Conservation (phyloP, 306 rosid species). For the Prunus salicina region DNA sequence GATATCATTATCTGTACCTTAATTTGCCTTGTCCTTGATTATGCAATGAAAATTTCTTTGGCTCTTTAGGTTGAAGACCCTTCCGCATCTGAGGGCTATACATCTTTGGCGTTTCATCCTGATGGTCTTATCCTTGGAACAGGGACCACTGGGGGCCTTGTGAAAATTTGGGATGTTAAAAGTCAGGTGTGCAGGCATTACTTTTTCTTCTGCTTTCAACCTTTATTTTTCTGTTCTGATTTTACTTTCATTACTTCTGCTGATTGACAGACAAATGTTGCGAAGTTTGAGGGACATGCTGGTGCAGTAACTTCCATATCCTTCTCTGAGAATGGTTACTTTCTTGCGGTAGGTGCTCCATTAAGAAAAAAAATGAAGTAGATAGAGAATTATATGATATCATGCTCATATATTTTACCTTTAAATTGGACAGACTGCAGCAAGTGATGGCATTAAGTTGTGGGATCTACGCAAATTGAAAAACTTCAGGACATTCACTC, state of each 20-base stretch:
- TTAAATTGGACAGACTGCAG: conserved; percentile 75
- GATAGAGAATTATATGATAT: background rate
- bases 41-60: conserved; percentile 8
- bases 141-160: conserved; percentile 81
- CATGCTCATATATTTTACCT: conserved; percentile 19
- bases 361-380: background rate
- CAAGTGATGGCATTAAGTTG: conserved; percentile 89
- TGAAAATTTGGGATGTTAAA: conserved; percentile 98
- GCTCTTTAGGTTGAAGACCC: conserved; percentile 67
- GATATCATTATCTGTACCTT: background rate
- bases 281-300: conserved; percentile 83
- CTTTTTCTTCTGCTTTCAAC: background rate
- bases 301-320: conserved; percentile 92
- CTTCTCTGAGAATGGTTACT: conserved; percentile 96
- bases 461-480: conserved; percentile 96
- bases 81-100: conserved; percentile 71
- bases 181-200: conserved; percentile 63
- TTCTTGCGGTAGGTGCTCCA: conserved; percentile 79
- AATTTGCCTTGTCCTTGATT: background rate
- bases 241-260: conserved; percentile 7
- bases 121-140: conserved; percentile 99
- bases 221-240: background rate
- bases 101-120: conserved; percentile 98
- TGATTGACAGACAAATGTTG: conserved; percentile 78
- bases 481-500: conserved; percentile 78